phyloP scores from a whole-genome alignment of 768 basidiomycete species.

The Coprinopsis cinerea region DNA sequence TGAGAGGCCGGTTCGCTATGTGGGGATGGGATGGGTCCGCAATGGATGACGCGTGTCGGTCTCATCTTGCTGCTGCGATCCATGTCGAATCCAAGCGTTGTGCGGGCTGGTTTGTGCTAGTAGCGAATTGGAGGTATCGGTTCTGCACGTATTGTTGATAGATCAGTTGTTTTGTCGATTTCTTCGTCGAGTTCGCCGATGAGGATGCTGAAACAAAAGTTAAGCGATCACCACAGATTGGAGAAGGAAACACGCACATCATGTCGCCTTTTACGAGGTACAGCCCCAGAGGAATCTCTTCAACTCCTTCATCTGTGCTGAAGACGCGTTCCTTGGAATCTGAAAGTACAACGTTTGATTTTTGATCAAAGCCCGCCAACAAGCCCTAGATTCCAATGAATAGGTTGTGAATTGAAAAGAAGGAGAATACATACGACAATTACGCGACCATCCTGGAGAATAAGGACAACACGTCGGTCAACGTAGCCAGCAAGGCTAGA shows the following conservation, averaged over 20 bases:
- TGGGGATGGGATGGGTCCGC: too few species aligned
- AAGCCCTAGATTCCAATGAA: conserved; percentile 52
- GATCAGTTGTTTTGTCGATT: conserved; percentile 69
- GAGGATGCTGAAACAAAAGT: conserved; percentile 42
- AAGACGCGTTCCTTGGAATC: conserved; percentile 93
- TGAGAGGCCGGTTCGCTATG: too few species aligned
- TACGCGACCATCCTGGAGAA: conserved; percentile 92
- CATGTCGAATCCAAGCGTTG: too few species aligned
- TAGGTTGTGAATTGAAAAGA: conserved; percentile 1
- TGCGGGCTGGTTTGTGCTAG: too few species aligned
- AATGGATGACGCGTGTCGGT: too few species aligned
- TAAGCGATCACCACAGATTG: background rate
- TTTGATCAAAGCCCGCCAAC: conserved; percentile 90
- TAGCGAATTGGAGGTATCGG: conserved; percentile 82
- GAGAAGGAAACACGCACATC: conserved; percentile 59
- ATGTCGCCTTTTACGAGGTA: conserved; percentile 99
- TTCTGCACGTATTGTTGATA: conserved; percentile 78
- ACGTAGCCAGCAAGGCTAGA: conserved; percentile 89
- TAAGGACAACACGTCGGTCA: conserved; percentile 87
- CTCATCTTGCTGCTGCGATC: too few species aligned
- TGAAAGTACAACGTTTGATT: conserved; percentile 92
- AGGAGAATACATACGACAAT: conserved; percentile 65
- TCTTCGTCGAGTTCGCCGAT: conserved; percentile 85
- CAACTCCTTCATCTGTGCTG: conserved; percentile 84
- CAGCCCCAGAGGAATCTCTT: conserved; percentile 89